Evolutionary conservation across 2,329 filamentous ascomycete genomes (phyloP).

Genomic region (Alternaria sp.): DNA sequence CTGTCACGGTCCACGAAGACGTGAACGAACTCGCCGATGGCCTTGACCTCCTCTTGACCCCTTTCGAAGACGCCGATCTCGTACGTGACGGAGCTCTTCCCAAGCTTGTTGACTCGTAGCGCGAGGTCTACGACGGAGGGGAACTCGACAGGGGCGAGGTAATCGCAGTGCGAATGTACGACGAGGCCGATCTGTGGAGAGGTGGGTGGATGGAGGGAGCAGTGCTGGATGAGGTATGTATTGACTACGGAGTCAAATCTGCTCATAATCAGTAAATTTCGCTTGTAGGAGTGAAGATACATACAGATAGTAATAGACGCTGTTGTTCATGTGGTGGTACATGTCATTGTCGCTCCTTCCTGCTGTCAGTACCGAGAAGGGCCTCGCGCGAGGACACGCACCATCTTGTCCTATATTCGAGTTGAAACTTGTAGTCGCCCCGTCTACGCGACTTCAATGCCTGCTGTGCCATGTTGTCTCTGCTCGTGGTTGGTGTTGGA

Average conservation of each 20-base stretch:
- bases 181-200: conserved; percentile 81
- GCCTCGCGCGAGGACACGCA: conserved; percentile 44
- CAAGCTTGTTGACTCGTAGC: conserved; percentile 81
- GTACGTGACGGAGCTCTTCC: conserved; percentile 86
- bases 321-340: conserved; percentile 94
- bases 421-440: conserved; percentile 75
- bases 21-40: conserved; percentile 85
- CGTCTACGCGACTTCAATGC: conserved; percentile 65
- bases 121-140: conserved; percentile 82
- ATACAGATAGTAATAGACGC: conserved; percentile 79
- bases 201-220: conserved; percentile 72
- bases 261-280: no score
- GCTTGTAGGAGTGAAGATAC: no score
- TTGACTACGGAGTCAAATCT: conserved; percentile 88
- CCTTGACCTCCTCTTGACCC: conserved; percentile 74
- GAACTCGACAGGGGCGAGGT: conserved; percentile 80
- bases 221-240: conserved; percentile 81
- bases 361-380: conserved; percentile 14
- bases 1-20: conserved; percentile 83
- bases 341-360: conserved; percentile 86
- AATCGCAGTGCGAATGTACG: conserved; percentile 85
- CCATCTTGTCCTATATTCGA: conserved; percentile 90
- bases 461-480: conserved; percentile 30
- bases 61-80: conserved; percentile 86
- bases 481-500: neutral